A percentile compares a stretch with the other conserved stretches of the same genome.
phyloP scores from a whole-genome alignment of 139 green algal genomes.

The Asterochloris erici region DNA sequence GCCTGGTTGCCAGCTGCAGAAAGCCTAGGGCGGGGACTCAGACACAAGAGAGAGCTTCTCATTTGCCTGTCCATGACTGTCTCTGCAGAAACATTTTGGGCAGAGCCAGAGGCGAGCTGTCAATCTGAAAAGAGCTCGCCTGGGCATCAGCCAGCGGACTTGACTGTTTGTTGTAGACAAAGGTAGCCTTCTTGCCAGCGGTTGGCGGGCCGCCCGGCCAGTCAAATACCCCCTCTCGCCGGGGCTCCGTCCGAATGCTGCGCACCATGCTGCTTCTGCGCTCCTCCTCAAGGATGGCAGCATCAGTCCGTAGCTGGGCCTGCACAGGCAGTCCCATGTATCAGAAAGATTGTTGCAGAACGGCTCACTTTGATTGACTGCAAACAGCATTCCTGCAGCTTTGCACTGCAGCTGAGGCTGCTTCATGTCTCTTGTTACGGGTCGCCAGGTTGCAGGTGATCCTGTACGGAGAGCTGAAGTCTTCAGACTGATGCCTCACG shows the following conservation, averaged over 20 bases:
- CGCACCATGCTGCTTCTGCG: conserved; percentile 38
- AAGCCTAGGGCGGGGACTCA: neutral
- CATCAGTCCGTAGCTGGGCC: conserved; percentile 27
- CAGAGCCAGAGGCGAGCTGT: too few relatives aligned
- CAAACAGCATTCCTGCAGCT: too few relatives aligned
- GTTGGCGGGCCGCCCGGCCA: conserved; percentile 41
- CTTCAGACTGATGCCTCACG: too few relatives aligned
- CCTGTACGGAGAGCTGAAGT: too few relatives aligned
- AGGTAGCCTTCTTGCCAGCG: conserved; percentile 26
- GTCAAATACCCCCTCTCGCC: conserved; percentile 34
- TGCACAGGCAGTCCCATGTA: neutral
- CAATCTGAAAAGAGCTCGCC: neutral
- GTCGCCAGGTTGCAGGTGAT: too few relatives aligned
- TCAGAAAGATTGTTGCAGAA: too few relatives aligned
- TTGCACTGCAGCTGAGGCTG: too few relatives aligned
- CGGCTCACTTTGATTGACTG: too few relatives aligned
- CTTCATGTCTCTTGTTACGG: too few relatives aligned
- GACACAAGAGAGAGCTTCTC: too few relatives aligned
- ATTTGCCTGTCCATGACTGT: neutral
- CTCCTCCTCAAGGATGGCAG: conserved; percentile 45
- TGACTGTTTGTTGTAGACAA: conserved; percentile 58
- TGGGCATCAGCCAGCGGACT: conserved; percentile 23
- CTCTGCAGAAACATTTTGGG: neutral
- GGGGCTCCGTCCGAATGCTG: conserved; percentile 18
- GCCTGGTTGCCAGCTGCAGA: neutral